Conservation (phyloP, 2,329 filamentous ascomycete species). For the Arthrobotrys megalospora region DNA sequence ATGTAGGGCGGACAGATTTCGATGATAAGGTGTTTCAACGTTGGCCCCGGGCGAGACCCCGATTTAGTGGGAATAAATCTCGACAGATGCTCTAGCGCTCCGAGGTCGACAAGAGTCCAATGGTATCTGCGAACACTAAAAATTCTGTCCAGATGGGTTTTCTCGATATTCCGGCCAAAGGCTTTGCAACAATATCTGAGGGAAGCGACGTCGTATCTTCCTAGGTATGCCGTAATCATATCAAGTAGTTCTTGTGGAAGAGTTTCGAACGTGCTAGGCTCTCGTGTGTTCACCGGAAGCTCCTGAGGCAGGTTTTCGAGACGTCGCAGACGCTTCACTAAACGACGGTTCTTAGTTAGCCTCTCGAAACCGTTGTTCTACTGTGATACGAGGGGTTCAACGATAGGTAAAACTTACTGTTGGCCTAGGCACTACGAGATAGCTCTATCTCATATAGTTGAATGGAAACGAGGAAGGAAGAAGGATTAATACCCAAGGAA, state of each 20-base stretch:
- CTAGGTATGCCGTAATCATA: background rate
- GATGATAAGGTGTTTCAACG: conserved; percentile 30
- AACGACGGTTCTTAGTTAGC: too few relatives aligned
- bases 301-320: too few relatives aligned
- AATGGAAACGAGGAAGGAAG: background rate
- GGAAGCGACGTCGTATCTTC: background rate
- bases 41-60: background rate
- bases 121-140: conserved; percentile 19
- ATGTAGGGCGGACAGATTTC: conserved; percentile 4
- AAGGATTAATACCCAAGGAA: background rate
- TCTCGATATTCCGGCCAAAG: background rate
- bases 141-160: conserved; percentile 10
- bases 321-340: too few relatives aligned
- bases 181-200: conserved; percentile 3
- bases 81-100: background rate
- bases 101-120: background rate
- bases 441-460: background rate
- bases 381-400: too few relatives aligned
- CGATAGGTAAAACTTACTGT: background rate
- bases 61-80: background rate
- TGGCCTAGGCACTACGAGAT: background rate
- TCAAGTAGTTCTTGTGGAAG: conserved; percentile 14
- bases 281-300: too few relatives aligned
- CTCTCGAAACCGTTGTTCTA: too few relatives aligned
- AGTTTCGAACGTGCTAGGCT: too few relatives aligned